Evolutionary conservation across 306 rosid genomes (phyloP).

Genomic region (Trifolium subterraneum): DNA sequence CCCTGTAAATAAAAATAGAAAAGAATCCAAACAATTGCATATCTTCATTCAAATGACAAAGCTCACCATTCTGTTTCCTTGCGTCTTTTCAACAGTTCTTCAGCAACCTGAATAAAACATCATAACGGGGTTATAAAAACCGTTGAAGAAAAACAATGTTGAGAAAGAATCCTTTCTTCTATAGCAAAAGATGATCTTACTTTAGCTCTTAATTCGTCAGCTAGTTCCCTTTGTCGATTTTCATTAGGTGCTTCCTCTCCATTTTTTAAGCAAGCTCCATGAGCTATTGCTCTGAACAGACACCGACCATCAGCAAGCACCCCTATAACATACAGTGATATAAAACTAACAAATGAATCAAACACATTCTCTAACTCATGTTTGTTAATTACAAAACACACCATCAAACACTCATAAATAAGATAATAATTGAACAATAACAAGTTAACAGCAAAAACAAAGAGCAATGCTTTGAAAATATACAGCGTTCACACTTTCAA

Average conservation of each 20-base stretch:
- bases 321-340: constrained; percentile 52
- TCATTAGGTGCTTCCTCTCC: constrained; percentile 95
- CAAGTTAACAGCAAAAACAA: neutral
- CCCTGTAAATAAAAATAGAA: neutral
- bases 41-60: neutral
- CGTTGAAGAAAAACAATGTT: neutral
- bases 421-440: neutral
- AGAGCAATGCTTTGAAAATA: neutral
- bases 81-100: constrained; percentile 86
- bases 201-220: constrained; percentile 89
- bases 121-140: constrained; percentile 2
- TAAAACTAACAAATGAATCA: constrained; percentile 11
- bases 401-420: neutral
- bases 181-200: constrained; percentile 46
- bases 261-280: constrained; percentile 77
- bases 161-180: neutral
- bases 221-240: constrained; percentile 74
- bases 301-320: constrained; percentile 94
- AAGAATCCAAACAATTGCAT: constrained; percentile 23
- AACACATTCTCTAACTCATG: neutral
- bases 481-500: neutral
- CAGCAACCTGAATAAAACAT: constrained; percentile 65
- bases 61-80: constrained; percentile 86
- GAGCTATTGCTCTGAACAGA: constrained; percentile 88
- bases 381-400: neutral